Percentiles rank a stretch among this genome's conserved stretches.
Evolutionary conservation across 23 red algal species (phyloP).

Genomic region (Pyropia haitanensis): DNA sequence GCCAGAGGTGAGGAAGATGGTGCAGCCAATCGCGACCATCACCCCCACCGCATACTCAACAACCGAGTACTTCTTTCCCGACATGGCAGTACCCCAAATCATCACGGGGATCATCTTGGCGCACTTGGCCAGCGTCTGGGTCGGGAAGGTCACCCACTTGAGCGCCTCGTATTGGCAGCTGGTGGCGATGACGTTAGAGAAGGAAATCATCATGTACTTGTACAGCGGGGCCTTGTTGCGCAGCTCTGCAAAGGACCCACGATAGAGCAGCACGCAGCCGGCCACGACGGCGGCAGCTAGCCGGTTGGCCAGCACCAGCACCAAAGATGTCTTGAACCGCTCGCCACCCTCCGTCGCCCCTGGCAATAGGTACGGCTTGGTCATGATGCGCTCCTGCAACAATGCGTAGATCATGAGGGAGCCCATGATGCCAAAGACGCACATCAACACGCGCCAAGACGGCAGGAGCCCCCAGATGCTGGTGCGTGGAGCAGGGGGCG

Average conservation of each 20-base stretch:
- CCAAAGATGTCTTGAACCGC: conserved; percentile 70
- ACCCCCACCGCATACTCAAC: conserved; percentile 79
- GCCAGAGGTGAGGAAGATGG: conserved; percentile 66
- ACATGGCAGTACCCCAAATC: conserved; percentile 84
- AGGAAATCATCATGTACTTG: conserved; percentile 77
- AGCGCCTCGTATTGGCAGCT: conserved; percentile 88
- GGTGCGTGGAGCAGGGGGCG: no score
- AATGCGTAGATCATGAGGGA: conserved; percentile 85
- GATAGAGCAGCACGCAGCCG: conserved; percentile 30
- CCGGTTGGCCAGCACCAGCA: conserved; percentile 82
- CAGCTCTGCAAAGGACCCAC: conserved; percentile 37
- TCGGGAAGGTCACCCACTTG: conserved; percentile 85
- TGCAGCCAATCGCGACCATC: conserved; percentile 75
- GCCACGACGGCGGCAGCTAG: conserved; percentile 70
- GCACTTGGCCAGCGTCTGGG: conserved; percentile 90
- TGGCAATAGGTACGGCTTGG: conserved; percentile 51
- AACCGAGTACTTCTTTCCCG: conserved; percentile 54
- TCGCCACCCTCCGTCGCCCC: conserved; percentile 32
- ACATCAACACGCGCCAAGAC: conserved; percentile 44
- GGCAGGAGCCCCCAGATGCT: conserved; percentile 57
- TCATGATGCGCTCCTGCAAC: conserved; percentile 90
- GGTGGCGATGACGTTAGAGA: conserved; percentile 90
- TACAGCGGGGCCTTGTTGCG: conserved; percentile 73
- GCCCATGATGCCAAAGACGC: conserved; percentile 78
- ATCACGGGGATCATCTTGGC: conserved; percentile 96